Percentiles rank a stretch among this genome's conserved stretches.
These are phyloP conservation scores for Lasiosphaeria miniovina DNA, from an alignment of 495 filamentous ascomycete species.

Conservation along the genomic window DNA sequence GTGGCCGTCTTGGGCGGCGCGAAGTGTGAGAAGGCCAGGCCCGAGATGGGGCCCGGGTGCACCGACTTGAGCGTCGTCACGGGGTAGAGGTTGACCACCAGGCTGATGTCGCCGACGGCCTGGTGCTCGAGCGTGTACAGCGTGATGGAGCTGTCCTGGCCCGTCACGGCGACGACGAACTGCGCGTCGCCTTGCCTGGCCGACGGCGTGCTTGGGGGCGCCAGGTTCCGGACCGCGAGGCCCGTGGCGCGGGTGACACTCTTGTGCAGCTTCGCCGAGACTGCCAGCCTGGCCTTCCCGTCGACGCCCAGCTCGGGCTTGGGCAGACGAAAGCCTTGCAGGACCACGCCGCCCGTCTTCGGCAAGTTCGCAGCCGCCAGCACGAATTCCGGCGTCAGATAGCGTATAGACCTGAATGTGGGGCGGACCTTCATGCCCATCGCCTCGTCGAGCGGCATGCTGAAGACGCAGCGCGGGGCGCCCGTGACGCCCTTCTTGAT, in stretches of 20 bases:
- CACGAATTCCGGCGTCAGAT: constrained; percentile 71
- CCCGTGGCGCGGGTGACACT: constrained; percentile 56
- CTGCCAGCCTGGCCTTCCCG: constrained; percentile 40
- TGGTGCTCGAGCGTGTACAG: constrained; percentile 68
- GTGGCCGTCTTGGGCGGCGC: constrained; percentile 47
- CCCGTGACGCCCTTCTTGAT: constrained; percentile 49
- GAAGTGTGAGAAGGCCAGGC: constrained; percentile 74
- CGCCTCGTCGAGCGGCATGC: constrained; percentile 49
- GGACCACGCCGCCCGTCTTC: constrained; percentile 44
- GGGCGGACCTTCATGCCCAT: constrained; percentile 51
- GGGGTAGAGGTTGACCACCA: constrained; percentile 53
- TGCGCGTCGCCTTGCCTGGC: constrained; percentile 58
- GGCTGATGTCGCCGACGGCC: constrained; percentile 42
- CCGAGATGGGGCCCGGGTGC: constrained; percentile 83
- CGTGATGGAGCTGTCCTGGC: constrained; percentile 76
- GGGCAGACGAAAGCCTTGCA: constrained; percentile 51
- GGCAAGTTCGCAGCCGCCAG: constrained; percentile 58
- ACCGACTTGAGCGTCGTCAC: constrained; percentile 68
- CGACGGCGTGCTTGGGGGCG: constrained; percentile 44
- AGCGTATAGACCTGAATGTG: constrained; percentile 66
- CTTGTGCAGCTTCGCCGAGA: constrained; percentile 42
- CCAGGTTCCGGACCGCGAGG: constrained; percentile 68
- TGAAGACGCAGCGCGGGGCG: constrained; percentile 59
- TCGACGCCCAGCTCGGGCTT: constrained; percentile 28
- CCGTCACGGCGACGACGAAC: constrained; percentile 76